phyloP scores from a whole-genome alignment of 2,329 filamentous ascomycete species.

The Apiospora aurea region DNA sequence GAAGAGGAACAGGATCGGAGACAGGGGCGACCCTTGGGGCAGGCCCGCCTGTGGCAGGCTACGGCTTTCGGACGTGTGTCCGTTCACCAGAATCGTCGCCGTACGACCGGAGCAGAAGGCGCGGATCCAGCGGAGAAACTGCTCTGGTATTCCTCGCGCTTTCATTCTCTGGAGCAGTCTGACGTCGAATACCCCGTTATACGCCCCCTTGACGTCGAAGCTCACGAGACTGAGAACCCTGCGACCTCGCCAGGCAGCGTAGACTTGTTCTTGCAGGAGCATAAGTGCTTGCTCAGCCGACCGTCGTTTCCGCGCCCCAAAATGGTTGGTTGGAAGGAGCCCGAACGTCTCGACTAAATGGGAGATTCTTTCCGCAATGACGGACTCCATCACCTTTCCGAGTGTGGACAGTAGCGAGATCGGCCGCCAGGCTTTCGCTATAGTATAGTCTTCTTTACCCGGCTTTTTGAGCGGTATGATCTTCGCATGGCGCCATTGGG shows the following conservation, averaged over 20 bases:
- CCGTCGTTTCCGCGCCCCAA: too few relatives aligned
- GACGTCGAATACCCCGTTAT: slow-evolving; percentile 48
- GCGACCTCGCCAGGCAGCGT: too few relatives aligned
- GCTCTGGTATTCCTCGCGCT: slow-evolving; percentile 35
- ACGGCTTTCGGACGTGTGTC: too few relatives aligned
- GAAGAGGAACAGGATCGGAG: too few relatives aligned
- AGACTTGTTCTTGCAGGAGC: too few relatives aligned
- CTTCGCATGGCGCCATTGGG: slow-evolving; percentile 36
- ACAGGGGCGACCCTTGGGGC: too few relatives aligned
- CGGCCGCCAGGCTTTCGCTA: slow-evolving; percentile 36
- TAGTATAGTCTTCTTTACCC: slow-evolving; percentile 7
- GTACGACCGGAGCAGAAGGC: slow-evolving; percentile 37
- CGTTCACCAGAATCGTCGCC: slow-evolving; percentile 35
- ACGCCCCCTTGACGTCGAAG: slow-evolving; percentile 50
- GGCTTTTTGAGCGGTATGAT: slow-evolving; percentile 42
- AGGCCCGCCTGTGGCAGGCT: too few relatives aligned
- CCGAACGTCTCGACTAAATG: too few relatives aligned
- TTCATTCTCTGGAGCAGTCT: slow-evolving; percentile 33
- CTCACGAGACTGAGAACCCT: slow-evolving; percentile 44
- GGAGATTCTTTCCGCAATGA: slow-evolving; percentile 41
- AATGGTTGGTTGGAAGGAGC: too few relatives aligned
- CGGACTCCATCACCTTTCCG: slow-evolving; percentile 33
- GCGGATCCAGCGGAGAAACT: slow-evolving; percentile 32
- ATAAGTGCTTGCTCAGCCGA: too few relatives aligned
- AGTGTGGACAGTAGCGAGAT: slow-evolving; percentile 39